phyloP scores from a whole-genome alignment of 441 rosid species.

The Viola pubescens region DNA sequence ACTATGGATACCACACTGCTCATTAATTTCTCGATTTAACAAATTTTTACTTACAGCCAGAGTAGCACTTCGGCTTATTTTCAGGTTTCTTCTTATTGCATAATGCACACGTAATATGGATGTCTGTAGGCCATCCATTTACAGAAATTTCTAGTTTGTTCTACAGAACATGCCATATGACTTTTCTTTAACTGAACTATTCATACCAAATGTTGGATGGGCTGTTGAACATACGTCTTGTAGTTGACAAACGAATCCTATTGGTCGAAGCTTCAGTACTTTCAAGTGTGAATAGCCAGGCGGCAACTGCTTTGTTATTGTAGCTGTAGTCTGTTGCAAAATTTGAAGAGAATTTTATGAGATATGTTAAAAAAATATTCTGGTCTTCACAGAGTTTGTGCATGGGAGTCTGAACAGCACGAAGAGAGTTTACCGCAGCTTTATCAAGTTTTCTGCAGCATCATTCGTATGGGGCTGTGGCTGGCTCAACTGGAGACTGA shows the following conservation, averaged over 20 bases:
- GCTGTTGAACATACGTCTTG: conserved; percentile 18
- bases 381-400: not conserved
- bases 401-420: not conserved
- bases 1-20: not conserved
- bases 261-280: conserved; percentile 14
- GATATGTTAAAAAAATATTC: conserved; percentile 9
- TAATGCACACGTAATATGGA: conserved; percentile 20
- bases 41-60: conserved; percentile 9
- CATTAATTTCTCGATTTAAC: conserved; percentile 8
- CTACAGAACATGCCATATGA: conserved; percentile 13
- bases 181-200: no score
- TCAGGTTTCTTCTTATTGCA: conserved; percentile 21
- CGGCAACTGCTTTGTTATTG: conserved; percentile 27
- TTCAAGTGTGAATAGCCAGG: conserved; percentile 14
- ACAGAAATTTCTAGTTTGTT: conserved; percentile 20
- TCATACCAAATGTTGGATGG: conserved; percentile 19
- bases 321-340: conserved; percentile 46
- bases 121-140: conserved; percentile 15
- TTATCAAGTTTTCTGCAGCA: conserved; percentile 29
- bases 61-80: conserved; percentile 11
- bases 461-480: conserved; percentile 45
- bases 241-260: conserved; percentile 17
- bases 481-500: conserved; percentile 55
- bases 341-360: conserved; percentile 12
- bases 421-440: conserved; percentile 39